These are phyloP conservation scores for Cercophora sp. DNA, from an alignment of 495 filamentous ascomycete genomes.

Conservation along the genomic window DNA sequence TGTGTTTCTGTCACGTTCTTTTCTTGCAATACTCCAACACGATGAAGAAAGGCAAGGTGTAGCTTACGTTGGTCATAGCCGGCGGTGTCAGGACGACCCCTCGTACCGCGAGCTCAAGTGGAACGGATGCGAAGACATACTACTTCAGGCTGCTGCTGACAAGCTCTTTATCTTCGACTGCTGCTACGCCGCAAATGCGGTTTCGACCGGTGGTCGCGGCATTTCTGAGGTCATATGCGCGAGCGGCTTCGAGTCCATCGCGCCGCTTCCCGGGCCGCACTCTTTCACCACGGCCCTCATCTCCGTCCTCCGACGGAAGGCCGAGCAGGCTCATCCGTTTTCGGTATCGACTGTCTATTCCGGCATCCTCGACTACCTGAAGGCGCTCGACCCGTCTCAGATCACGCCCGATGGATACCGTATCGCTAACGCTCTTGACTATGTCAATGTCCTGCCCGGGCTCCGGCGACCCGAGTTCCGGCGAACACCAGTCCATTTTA, in stretches of 20 bases:
- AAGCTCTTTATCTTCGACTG: conserved; percentile 1
- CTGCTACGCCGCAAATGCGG: neutral
- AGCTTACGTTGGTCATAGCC: neutral
- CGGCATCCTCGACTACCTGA: neutral
- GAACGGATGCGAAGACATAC: neutral
- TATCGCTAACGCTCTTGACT: neutral
- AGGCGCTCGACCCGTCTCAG: neutral
- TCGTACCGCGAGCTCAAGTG: neutral
- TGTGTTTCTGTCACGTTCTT: too few relatives aligned
- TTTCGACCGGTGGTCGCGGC: neutral
- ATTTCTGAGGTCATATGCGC: neutral
- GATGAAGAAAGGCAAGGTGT: too few relatives aligned
- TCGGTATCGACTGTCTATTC: neutral
- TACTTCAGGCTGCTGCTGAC: neutral
- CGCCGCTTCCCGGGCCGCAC: neutral
- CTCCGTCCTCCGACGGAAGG: neutral
- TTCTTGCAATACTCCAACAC: too few relatives aligned
- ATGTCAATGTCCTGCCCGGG: neutral
- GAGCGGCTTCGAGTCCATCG: neutral
- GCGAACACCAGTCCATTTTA: neutral
- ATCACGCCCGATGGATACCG: neutral
- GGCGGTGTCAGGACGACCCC: neutral
- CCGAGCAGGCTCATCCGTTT: neutral
- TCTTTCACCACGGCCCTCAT: conserved; percentile 6
- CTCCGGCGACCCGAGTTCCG: neutral